Evolutionary conservation across 2,329 filamentous ascomycete genomes (phyloP), one percentile per base, ranked within the genome.

Genomic region (Curvularia sp.): DNA sequence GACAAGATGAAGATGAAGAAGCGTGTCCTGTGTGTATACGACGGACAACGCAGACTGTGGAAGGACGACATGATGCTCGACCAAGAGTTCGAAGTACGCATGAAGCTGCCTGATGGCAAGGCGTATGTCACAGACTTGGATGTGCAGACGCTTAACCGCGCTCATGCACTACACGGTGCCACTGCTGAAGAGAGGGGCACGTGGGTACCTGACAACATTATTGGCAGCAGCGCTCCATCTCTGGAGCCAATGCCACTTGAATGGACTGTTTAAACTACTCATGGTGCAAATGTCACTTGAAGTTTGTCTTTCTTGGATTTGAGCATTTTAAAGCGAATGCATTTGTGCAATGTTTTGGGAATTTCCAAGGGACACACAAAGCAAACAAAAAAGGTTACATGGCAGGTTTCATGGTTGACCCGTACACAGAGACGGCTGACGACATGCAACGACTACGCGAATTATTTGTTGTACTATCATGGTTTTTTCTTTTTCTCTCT

Each of bases 61-160:
- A 98, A 98, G 82, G 95, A 99, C 75, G 95, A 99, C 79, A 95
- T 98, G 92, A 96, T 97, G 93, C 88, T 99, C 49, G 92, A 93
- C 68, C 93, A 91, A 15, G 93, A 97, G 69, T 93, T 95, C 72
- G 95, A 99, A 79, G 92, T 98, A 38, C 92, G 94, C 72, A 84
- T 97, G 77, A 88, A 88, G 77, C 84, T 97, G 60, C 72, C 73
- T 1, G 75, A 74, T 18, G 86, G 86, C 24, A 89, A 92, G 72
- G 86, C 86, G 72, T 98, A 96, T 75, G 89, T 97, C 39, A 98
- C 94, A 6, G 95, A 98, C 73, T 84, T 99, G 44, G 95, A 98
- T 73, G 87, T 97, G 50, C 89, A 95, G 81, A 97, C 93, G 1
- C 78, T 98, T 74, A 89, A 90, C 77, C 87, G 94, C 31, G 92